Percentiles rank a stretch among this genome's conserved stretches.
Evolutionary conservation across 148 eudicot species (phyloP).

Genomic region (Camellia japonica): DNA sequence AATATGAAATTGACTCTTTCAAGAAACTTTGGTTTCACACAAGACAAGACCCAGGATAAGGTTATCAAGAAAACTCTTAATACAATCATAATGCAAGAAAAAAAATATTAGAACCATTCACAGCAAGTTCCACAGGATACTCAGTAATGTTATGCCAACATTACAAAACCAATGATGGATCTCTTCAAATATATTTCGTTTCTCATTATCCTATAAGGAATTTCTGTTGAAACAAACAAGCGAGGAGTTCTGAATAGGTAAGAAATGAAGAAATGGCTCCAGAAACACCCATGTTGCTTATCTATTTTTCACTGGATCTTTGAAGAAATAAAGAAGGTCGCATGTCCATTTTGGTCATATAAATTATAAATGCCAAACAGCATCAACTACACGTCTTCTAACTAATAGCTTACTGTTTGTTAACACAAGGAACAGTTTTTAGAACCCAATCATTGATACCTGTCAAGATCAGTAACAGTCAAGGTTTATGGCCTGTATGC

Average conservation of each 20-base stretch:
- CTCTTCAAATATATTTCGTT: too few relatives aligned
- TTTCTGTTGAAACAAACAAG: too few relatives aligned
- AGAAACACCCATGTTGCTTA: conserved; percentile 30
- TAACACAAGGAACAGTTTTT: background rate
- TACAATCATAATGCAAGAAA: too few relatives aligned
- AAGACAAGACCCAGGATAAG: too few relatives aligned
- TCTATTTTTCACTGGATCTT: conserved; percentile 37
- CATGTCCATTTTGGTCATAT: conserved; percentile 49
- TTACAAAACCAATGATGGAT: too few relatives aligned
- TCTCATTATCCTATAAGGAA: too few relatives aligned
- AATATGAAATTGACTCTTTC: too few relatives aligned
- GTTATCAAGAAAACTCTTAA: too few relatives aligned
- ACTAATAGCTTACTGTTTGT: background rate
- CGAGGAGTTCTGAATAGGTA: conserved; percentile 21
- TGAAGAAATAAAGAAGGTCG: conserved; percentile 44
- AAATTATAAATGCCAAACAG: conserved; percentile 17
- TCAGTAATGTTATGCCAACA: too few relatives aligned
- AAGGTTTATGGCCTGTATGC: background rate
- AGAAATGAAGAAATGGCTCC: conserved; percentile 29
- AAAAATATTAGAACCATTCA: too few relatives aligned
- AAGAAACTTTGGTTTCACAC: too few relatives aligned
- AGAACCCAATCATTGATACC: background rate
- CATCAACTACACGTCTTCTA: background rate
- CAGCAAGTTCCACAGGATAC: too few relatives aligned
- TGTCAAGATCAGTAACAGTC: background rate